phyloP scores from a whole-genome alignment of 2,329 filamentous ascomycete species.

The Exophiala aquamarina region DNA sequence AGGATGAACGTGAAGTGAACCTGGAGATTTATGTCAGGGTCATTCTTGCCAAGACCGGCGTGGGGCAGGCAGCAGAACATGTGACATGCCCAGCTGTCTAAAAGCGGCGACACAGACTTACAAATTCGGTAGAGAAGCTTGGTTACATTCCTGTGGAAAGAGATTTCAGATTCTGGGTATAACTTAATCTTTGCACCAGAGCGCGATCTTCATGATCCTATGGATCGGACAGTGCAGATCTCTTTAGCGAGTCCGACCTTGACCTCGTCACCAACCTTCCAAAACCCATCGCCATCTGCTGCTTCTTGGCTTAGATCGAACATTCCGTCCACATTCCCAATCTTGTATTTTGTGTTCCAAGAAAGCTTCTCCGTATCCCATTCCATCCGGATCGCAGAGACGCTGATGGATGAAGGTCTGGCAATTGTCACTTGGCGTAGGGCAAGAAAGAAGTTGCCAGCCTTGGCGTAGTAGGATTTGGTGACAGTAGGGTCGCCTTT shows the following conservation, averaged over 20 bases:
- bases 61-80: too few relatives aligned
- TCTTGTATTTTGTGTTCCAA: constrained; percentile 3
- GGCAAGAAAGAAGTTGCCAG: constrained; percentile 4
- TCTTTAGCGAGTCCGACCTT: neutral
- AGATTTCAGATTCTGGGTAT: too few relatives aligned
- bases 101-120: too few relatives aligned
- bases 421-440: neutral
- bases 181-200: too few relatives aligned
- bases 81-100: too few relatives aligned
- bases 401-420: neutral
- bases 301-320: neutral
- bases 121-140: too few relatives aligned
- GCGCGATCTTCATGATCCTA: neutral
- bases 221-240: neutral
- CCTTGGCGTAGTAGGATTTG: constrained; percentile 7
- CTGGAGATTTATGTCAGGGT: too few relatives aligned
- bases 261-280: neutral
- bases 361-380: neutral
- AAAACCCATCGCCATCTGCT: neutral
- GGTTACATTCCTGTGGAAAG: too few relatives aligned
- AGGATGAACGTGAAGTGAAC: too few relatives aligned
- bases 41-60: too few relatives aligned
- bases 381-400: constrained; percentile 1
- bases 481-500: neutral
- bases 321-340: neutral